phyloP scores from a whole-genome alignment of 169 alveolate genomes.

The Blepharisma undulans region DNA sequence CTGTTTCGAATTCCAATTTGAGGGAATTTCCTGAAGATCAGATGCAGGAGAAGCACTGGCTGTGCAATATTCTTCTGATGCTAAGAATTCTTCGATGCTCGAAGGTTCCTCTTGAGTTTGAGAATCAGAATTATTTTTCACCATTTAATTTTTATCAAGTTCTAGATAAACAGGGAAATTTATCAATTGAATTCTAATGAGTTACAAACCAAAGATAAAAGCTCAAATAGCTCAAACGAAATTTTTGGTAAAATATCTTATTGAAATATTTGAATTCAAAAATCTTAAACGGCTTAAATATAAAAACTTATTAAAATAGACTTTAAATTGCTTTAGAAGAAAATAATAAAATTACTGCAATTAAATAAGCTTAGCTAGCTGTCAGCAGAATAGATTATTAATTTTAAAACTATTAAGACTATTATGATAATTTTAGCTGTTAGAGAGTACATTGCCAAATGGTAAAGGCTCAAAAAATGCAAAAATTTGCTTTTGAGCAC shows the following conservation, averaged over 20 bases:
- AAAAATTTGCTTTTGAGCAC: neutral
- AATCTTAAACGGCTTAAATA: no score
- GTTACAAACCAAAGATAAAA: no score
- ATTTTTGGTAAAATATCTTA: no score
- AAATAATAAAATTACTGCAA: no score
- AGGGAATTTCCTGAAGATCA: neutral
- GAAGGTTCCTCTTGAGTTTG: neutral
- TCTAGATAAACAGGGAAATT: neutral
- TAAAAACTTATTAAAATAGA: no score
- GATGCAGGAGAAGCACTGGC: neutral
- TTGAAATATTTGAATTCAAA: no score
- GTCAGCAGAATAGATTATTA: no score
- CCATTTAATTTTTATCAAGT: neutral
- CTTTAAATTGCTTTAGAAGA: no score
- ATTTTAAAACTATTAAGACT: no score
- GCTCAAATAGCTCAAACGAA: no score
- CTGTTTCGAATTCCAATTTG: neutral
- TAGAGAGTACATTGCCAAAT: neutral
- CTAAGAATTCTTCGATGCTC: neutral
- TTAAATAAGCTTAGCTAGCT: no score
- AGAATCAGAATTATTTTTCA: neutral
- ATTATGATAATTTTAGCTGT: neutral
- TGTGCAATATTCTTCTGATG: neutral
- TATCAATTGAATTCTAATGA: no score
- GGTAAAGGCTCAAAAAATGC: neutral